phyloP scores from a whole-genome alignment of 225 moss, liverwort and hornwort genomes.

The Bryoerythrophyllum caledonicum region DNA sequence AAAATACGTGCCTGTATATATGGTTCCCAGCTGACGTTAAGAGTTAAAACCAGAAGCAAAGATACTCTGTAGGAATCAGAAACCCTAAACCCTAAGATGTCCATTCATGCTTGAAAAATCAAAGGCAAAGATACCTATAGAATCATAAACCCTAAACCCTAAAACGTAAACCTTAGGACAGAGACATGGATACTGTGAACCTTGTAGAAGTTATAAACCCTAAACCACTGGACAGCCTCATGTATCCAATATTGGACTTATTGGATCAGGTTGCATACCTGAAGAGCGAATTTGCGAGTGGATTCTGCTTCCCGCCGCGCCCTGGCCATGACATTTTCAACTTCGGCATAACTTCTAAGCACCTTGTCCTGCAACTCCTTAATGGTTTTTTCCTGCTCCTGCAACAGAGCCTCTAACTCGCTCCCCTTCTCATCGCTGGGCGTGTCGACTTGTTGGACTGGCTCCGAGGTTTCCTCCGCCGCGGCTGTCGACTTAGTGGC shows the following conservation, averaged over 20 bases:
- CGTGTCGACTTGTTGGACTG: constrained; percentile 31
- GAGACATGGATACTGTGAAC: no score
- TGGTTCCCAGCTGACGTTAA: no score
- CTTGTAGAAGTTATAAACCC: no score
- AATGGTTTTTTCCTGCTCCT: constrained; percentile 49
- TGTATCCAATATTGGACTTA: neutral
- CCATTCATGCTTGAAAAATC: no score
- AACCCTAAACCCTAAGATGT: neutral
- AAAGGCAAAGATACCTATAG: no score
- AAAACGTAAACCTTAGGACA: no score
- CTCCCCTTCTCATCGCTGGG: constrained; percentile 28
- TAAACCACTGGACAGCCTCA: no score
- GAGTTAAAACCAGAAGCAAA: no score
- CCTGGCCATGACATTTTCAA: constrained; percentile 64
- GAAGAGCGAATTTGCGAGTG: constrained; percentile 66
- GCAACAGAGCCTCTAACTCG: constrained; percentile 45
- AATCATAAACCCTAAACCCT: no score
- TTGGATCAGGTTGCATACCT: constrained; percentile 36
- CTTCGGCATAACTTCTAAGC: constrained; percentile 68
- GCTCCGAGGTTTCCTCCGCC: constrained; percentile 19
- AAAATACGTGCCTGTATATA: no score
- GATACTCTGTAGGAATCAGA: neutral
- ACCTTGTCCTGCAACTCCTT: constrained; percentile 59
- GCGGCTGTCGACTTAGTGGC: neutral
- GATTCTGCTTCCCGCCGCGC: constrained; percentile 62